Evolutionary conservation across 805 yeast species (phyloP).

Genomic region (Limtongozyma cylindracea): DNA sequence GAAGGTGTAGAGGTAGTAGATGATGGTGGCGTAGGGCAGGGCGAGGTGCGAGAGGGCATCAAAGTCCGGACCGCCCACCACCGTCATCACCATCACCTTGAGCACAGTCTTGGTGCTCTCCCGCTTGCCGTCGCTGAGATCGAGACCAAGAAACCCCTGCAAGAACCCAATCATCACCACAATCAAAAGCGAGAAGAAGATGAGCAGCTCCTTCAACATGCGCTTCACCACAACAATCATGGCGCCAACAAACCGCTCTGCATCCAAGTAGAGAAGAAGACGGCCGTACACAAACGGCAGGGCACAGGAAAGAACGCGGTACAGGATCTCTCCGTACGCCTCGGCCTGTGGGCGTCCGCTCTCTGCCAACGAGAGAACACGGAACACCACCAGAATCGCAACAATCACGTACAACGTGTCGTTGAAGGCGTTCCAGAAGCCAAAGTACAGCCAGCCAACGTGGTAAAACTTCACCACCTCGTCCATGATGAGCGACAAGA

Average conservation of each 20-base stretch:
- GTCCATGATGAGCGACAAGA: slow-evolving; percentile 39
- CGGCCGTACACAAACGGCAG: slow-evolving; percentile 81
- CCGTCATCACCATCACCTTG: slow-evolving; percentile 39
- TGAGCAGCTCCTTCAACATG: slow-evolving; percentile 71
- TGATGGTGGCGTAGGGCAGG: slow-evolving; percentile 64
- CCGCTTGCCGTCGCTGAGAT: slow-evolving; percentile 64
- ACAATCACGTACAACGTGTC: slow-evolving; percentile 39
- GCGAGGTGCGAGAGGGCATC: slow-evolving; percentile 46
- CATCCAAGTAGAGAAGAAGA: slow-evolving; percentile 49
- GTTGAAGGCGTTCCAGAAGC: slow-evolving; percentile 63
- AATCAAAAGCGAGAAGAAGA: slow-evolving; percentile 50
- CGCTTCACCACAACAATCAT: slow-evolving; percentile 68
- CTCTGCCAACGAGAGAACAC: slow-evolving; percentile 14
- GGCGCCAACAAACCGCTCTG: slow-evolving; percentile 63
- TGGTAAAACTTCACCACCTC: slow-evolving; percentile 51
- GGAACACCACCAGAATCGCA: slow-evolving; percentile 22
- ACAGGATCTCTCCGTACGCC: slow-evolving; percentile 28
- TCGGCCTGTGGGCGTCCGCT: slow-evolving; percentile 5
- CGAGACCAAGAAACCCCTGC: slow-evolving; percentile 73
- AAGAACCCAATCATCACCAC: slow-evolving; percentile 59
- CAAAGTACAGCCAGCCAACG: slow-evolving; percentile 45
- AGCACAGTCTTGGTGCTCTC: slow-evolving; percentile 47
- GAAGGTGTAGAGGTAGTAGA: slow-evolving; percentile 59
- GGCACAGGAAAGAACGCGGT: slow-evolving; percentile 48
- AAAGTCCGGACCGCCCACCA: slow-evolving; percentile 55